Evolutionary conservation across 768 basidiomycete species (phyloP).

Genomic region (Lyophyllum shimeji): DNA sequence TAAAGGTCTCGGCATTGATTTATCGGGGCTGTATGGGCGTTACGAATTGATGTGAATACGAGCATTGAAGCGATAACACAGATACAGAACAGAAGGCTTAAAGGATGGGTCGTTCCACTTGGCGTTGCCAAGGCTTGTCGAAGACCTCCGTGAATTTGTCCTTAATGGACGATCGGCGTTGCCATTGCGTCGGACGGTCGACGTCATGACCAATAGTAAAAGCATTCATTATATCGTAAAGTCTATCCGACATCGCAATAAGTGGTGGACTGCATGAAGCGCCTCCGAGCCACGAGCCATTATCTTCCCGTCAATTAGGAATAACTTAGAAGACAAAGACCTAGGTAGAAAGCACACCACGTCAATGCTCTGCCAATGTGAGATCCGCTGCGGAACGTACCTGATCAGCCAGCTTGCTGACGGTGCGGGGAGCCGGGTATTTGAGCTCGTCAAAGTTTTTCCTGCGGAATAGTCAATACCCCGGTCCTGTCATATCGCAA

Average conservation of each 20-base stretch:
- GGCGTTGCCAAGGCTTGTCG: background rate
- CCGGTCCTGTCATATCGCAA: background rate
- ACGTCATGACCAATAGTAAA: background rate
- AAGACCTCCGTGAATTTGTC: background rate
- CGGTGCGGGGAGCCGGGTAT: conserved; percentile 83
- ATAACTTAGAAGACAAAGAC: conserved; percentile 43
- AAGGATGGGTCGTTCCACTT: background rate
- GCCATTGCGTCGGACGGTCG: background rate
- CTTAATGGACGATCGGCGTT: background rate
- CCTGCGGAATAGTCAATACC: conserved; percentile 37
- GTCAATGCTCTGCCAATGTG: background rate
- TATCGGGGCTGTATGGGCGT: background rate
- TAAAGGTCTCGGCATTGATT: background rate
- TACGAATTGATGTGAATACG: too few species aligned
- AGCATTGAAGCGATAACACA: background rate
- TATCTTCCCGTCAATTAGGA: background rate
- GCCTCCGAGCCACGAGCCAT: background rate
- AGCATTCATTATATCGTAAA: conserved; percentile 2
- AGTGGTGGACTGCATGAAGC: background rate
- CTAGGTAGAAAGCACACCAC: conserved; percentile 21
- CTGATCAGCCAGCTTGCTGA: conserved; percentile 93
- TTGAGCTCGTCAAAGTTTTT: conserved; percentile 87
- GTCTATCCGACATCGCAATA: conserved; percentile 4
- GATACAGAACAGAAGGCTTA: too few species aligned
- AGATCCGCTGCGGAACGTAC: conserved; percentile 32